These are phyloP conservation scores for Psilocybe cubensis DNA, from an alignment of 768 basidiomycete genomes.

Conservation along the genomic window DNA sequence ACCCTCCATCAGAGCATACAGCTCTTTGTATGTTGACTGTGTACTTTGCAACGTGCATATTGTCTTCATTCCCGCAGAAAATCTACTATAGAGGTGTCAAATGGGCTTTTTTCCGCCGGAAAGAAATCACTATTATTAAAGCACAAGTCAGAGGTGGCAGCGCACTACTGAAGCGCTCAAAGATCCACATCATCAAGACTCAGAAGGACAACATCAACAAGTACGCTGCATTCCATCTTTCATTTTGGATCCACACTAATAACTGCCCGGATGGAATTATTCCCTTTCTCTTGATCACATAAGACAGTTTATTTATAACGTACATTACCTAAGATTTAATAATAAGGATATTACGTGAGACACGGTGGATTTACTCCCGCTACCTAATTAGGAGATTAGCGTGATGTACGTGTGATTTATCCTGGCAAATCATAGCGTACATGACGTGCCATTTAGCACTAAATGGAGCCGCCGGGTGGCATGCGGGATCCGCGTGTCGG, in stretches of 20 bases:
- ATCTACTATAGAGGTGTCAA: slow-evolving; percentile 83
- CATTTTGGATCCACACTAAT: slow-evolving; percentile 4
- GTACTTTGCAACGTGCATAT: too few relatives aligned
- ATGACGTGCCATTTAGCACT: too few relatives aligned
- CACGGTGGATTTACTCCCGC: too few relatives aligned
- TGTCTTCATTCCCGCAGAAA: slow-evolving; percentile 51
- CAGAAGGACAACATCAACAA: slow-evolving; percentile 73
- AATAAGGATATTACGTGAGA: too few relatives aligned
- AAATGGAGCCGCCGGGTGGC: too few relatives aligned
- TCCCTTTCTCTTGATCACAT: slow-evolving; percentile 79
- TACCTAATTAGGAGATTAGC: too few relatives aligned
- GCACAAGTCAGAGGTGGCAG: slow-evolving; percentile 64
- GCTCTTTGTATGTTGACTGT: slow-evolving; percentile 39
- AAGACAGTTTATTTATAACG: too few relatives aligned
- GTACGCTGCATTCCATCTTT: slow-evolving; percentile 36
- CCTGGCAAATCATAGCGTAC: too few relatives aligned
- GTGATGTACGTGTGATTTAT: too few relatives aligned
- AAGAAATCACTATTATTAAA: slow-evolving; percentile 55
- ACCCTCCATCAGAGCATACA: slow-evolving; percentile 52
- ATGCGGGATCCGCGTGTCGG: too few relatives aligned
- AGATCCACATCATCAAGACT: slow-evolving; percentile 68
- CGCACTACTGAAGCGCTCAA: slow-evolving; percentile 62
- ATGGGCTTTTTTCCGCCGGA: slow-evolving; percentile 66
- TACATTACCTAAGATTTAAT: too few relatives aligned
- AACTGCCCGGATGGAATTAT: slow-evolving; percentile 54